These are phyloP conservation scores for Alternaria triticina DNA, from an alignment of 2,329 filamentous ascomycete genomes.

Conservation along the genomic window DNA sequence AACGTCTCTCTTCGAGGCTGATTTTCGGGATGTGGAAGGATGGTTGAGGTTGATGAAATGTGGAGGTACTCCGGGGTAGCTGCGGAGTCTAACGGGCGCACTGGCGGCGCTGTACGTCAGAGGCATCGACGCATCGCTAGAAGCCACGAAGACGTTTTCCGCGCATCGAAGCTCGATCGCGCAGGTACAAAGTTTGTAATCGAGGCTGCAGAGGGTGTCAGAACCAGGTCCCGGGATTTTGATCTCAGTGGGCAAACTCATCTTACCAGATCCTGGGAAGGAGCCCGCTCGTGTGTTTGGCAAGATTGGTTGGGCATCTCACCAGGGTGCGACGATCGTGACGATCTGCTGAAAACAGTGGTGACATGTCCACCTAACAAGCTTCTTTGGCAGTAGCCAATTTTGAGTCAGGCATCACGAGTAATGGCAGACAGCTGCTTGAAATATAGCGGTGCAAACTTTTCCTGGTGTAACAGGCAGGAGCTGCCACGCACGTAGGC, in stretches of 20 bases:
- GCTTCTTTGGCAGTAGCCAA: background rate
- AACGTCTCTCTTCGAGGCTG: background rate
- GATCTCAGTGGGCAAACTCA: background rate
- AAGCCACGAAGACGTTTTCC: conserved; percentile 1
- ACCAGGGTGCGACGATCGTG: background rate
- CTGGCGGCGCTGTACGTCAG: background rate
- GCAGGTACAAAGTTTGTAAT: background rate
- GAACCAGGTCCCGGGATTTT: background rate
- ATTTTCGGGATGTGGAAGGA: background rate
- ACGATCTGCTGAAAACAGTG: background rate
- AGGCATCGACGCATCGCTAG: background rate
- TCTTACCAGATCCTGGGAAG: background rate
- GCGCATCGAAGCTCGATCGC: background rate
- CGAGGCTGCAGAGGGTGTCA: background rate
- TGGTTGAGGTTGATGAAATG: background rate
- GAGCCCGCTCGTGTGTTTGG: background rate
- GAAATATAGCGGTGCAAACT: background rate
- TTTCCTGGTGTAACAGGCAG: background rate
- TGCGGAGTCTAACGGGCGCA: background rate
- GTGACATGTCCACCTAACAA: background rate
- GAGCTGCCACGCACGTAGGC: background rate
- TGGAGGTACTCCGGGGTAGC: background rate
- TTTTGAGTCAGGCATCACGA: background rate
- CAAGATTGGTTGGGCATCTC: background rate
- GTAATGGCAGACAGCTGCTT: background rate